Base-by-base conservation (phyloP, 768 basidiomycete genomes). In the Porphyrellus cyaneotinctus region DNA sequence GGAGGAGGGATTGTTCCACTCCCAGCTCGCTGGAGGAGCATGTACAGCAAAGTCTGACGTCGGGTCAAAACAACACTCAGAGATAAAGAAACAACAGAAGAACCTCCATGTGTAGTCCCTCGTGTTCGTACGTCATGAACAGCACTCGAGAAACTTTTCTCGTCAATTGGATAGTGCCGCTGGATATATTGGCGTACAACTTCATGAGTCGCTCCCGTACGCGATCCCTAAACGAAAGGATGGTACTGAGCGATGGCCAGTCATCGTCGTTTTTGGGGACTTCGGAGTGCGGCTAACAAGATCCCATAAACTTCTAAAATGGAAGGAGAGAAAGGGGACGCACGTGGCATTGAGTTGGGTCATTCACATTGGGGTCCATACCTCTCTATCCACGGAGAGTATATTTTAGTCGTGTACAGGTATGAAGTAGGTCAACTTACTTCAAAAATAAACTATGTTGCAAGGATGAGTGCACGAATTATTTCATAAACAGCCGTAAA, bases 291-390 rank as follows among this genome's bases (percentile, higher is more conserved):
- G 85, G 75, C 90, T 97, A 64, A 23, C 26, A 50, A 43, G 17
- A 51, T 12, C 39, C 38, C 17, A 20, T 62, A n/a, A 48, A 20
- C 23, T 28, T 36, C 26, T 31, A 41, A 43, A 44, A 26, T 10
- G 26, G 38, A 28, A 31, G 22, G 8, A 39, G 5, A 6, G 5
- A 18, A 43, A 22, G 28, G 22, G 23, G 20, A 70, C 85, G 47
- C 69, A 93, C 91, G 64, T 97, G 93, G 56, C 89, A 90, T 66
- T 85, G 73, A 5, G 80, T 83, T 0, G 93, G 91, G 62, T 97
- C 90, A 54, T 97, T 89, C 23, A 98, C 93, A 61, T 87, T 83
- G 0, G 97, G 97, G 59, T 98, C 97, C 60, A 99, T 95, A 9
- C 97, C 97, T 33, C 97, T 83, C 85, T 95, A 67, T 69, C 17